Percentiles rank a stretch among this genome's conserved stretches.
phyloP scores from a whole-genome alignment of 345 rosid species.

The Corymbia maculata region DNA sequence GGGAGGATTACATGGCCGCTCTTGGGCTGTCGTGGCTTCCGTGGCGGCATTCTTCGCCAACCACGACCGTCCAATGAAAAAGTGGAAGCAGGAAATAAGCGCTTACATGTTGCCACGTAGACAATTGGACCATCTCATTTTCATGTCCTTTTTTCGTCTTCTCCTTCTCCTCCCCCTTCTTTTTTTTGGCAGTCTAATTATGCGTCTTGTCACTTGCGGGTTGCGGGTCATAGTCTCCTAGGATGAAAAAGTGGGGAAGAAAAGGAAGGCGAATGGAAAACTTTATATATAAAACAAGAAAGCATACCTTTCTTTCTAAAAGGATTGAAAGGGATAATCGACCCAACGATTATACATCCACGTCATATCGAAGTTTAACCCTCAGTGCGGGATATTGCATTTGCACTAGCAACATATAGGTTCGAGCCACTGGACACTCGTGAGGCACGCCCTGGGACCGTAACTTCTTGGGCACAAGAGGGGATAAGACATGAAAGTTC shows the following conservation, averaged over 20 bases:
- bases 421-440: rapidly evolving
- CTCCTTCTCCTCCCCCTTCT: too few relatives aligned
- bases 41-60: not conserved
- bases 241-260: not conserved
- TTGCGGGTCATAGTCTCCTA: not conserved
- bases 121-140: not conserved
- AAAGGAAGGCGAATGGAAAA: not conserved
- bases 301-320: not conserved
- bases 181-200: not conserved
- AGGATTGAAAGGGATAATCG: not conserved
- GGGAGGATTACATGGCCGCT: not conserved
- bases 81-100: not conserved
- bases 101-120: not conserved
- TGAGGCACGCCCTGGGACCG: not conserved
- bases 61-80: not conserved
- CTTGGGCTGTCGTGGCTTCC: not conserved
- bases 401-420: too few relatives aligned
- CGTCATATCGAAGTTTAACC: not conserved
- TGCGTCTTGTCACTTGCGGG: not conserved
- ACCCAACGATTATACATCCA: not conserved
- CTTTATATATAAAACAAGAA: not conserved
- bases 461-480: not conserved
- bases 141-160: not conserved
- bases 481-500: not conserved
- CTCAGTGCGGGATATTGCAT: not conserved